Base-by-base conservation (phyloP, 768 basidiomycete genomes). In the Tulasnella sp. region DNA sequence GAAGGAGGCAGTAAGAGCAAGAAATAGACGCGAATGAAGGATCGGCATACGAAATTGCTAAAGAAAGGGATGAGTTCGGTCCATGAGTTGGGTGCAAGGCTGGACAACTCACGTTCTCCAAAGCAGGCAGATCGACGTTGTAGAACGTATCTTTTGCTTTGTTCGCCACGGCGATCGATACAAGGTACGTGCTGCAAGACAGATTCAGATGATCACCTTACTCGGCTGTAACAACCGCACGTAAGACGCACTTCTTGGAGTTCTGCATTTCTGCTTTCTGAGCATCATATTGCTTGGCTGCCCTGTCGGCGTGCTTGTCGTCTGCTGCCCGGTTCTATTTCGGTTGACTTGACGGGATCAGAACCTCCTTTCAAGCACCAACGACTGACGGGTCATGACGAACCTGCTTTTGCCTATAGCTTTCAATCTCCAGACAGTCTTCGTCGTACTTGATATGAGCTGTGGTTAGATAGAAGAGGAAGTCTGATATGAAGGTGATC, bases 341-440 rank as follows among this genome's bases (percentile, higher is more conserved):
- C 22, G n/a, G n/a, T n/a, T n/a, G 17, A 22, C 17, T 69, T 29
- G 29, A 68, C 4, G 19, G 22, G 26, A 41, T 19, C 52, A 59
- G 11, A 71, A 73, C 14, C 32, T n/a, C 41, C 16, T 70, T 62
- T 29, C 47, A 62, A 73, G 17, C 34, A 26, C 41, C 16, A 72
- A 64, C 32, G 47, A 62, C 35, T 22, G n/a, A 14, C 34, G 70
- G 73, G 68, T 75, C 9, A 59, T 77, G 77, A 62, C 77, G 59
- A 40, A 85, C 92, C 86, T 93, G 91, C 80, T 92, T 94, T 82
- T 91, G 90, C 65, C 90, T 88, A 76, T 87, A 85, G 26, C 83
- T 79, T 76, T 91, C 90, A 26, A 90, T 86, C 78, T 92, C 91
- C 17, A 77, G 77, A 78, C 92, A 94, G 75, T 91, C 88, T 35